Conservation (phyloP, 139 green algal species). For the Chlamydomonas sphaeroides region DNA sequence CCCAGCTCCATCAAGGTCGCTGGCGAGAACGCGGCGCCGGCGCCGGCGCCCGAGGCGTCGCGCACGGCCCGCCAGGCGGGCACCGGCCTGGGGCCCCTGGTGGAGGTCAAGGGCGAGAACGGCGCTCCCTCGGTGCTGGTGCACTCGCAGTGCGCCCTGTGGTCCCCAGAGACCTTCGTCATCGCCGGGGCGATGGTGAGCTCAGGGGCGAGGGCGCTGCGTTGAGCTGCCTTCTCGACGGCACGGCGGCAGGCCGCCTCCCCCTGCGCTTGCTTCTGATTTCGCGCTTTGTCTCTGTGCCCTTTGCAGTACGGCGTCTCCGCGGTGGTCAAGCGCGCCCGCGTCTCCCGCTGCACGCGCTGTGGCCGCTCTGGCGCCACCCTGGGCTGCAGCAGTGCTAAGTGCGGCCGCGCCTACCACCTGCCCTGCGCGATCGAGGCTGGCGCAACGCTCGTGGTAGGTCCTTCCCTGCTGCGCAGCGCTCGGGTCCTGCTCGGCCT, state of each 20-base stretch:
- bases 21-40: neutral
- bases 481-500: too few species aligned
- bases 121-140: slow-evolving; percentile 26
- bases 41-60: neutral
- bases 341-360: slow-evolving; percentile 31
- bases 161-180: slow-evolving; percentile 70
- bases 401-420: slow-evolving; percentile 49
- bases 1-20: too few species aligned
- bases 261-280: too few species aligned
- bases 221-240: too few species aligned
- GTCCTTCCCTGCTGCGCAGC: too few species aligned
- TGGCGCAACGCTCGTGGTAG: slow-evolving; percentile 42
- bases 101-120: slow-evolving; percentile 26
- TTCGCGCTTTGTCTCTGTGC: too few species aligned
- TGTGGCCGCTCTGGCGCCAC: slow-evolving; percentile 49
- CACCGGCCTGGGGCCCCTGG: slow-evolving; percentile 45
- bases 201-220: too few species aligned
- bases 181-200: slow-evolving; percentile 32
- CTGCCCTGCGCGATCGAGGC: slow-evolving; percentile 45
- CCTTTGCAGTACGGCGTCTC: slow-evolving; percentile 27
- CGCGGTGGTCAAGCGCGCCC: slow-evolving; percentile 22
- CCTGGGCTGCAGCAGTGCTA: slow-evolving; percentile 38
- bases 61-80: neutral
- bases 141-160: slow-evolving; percentile 76
- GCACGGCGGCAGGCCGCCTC: too few species aligned